Evolutionary conservation across 2,329 filamentous ascomycete genomes (phyloP).

Genomic region (Coleophoma eucalyptorum): DNA sequence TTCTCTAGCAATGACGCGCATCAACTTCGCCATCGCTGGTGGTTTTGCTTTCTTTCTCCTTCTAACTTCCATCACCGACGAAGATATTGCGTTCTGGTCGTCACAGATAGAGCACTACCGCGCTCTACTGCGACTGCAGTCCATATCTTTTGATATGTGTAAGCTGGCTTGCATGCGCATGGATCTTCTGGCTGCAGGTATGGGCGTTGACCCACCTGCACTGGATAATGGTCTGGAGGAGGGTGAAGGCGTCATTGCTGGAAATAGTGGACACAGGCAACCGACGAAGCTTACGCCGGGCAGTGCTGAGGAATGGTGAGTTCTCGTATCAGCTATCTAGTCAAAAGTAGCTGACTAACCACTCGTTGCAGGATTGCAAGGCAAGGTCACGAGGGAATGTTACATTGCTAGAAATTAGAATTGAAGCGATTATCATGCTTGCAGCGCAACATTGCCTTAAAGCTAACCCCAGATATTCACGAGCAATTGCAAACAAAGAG

Average conservation of each 20-base stretch:
- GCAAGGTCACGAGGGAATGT: constrained; percentile 14
- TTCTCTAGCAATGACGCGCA: constrained; percentile 14
- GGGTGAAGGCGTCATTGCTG: neutral
- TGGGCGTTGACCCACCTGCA: constrained; percentile 13
- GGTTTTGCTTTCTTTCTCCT: constrained; percentile 22
- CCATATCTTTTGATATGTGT: constrained; percentile 14
- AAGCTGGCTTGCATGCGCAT: constrained; percentile 17
- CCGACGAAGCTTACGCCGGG: constrained; percentile 3
- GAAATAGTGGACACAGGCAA: neutral
- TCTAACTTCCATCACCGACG: constrained; percentile 15
- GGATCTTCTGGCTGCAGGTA: constrained; percentile 16
- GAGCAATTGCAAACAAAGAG: too few relatives aligned
- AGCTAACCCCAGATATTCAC: too few relatives aligned
- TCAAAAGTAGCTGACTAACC: too few relatives aligned
- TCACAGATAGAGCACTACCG: constrained; percentile 18
- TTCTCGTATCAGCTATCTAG: too few relatives aligned
- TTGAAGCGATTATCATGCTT: too few relatives aligned
- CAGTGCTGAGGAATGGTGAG: constrained; percentile 13
- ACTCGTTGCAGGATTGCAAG: constrained; percentile 7
- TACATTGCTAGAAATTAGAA: neutral
- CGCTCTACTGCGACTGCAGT: constrained; percentile 11
- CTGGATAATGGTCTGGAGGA: neutral
- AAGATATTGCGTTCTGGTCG: constrained; percentile 21
- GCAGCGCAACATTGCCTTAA: too few relatives aligned
- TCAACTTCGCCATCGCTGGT: constrained; percentile 17